Conservation (phyloP, 2,329 filamentous ascomycete species). For the Diaporthe eres region DNA sequence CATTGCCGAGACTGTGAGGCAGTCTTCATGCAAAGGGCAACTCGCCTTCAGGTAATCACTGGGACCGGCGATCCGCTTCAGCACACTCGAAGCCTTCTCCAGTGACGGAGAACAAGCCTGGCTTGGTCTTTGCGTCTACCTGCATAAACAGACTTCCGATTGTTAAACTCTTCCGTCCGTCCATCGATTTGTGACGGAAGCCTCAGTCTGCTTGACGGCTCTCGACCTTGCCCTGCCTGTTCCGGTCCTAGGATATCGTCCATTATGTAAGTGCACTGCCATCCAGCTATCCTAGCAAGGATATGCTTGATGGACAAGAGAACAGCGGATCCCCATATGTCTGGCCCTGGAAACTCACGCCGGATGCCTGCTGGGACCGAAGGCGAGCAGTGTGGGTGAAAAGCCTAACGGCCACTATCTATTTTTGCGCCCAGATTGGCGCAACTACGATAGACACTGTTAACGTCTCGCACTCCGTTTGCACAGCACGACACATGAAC, state of each 20-base stretch:
- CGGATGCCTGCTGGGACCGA: neutral
- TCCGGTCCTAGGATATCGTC: neutral
- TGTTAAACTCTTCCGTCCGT: neutral
- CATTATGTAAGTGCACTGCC: neutral
- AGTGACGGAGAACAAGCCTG: rapidly evolving
- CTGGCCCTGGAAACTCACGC: neutral
- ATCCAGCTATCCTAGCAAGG: neutral
- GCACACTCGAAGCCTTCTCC: no score
- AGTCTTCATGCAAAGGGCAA: neutral
- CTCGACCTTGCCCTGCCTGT: neutral
- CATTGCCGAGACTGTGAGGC: neutral
- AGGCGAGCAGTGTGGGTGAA: neutral
- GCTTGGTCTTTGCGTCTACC: neutral
- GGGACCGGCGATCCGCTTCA: neutral
- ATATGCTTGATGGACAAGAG: neutral
- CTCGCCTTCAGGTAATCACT: neutral
- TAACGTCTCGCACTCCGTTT: neutral
- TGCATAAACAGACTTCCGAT: neutral
- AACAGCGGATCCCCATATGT: neutral
- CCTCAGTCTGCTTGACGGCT: neutral
- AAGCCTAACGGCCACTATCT: neutral
- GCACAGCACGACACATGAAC: neutral
- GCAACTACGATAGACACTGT: neutral
- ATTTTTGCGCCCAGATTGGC: no score
- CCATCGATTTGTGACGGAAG: neutral